These are phyloP conservation scores for Plasmodiophora brassicae DNA, from an alignment of 208 protist genomes.

Conservation along the genomic window DNA sequence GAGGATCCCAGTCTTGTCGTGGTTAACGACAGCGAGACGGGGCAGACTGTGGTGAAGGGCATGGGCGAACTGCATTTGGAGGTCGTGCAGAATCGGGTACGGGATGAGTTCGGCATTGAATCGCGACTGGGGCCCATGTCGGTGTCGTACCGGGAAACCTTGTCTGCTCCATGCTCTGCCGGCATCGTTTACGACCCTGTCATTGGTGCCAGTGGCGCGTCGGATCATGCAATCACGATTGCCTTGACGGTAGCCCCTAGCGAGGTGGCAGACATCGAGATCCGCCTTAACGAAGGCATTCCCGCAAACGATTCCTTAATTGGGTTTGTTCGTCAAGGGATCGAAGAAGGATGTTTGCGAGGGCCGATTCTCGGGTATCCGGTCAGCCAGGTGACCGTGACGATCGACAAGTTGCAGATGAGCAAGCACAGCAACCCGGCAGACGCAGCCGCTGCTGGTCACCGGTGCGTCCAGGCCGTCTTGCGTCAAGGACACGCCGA, in stretches of 20 bases:
- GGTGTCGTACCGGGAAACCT: neutral
- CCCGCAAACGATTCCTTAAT: too few species aligned
- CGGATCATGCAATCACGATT: neutral
- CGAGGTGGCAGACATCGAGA: neutral
- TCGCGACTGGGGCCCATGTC: neutral
- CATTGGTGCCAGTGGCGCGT: neutral
- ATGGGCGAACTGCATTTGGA: constrained; percentile 56
- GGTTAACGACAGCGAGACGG: constrained; percentile 8
- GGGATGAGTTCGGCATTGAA: constrained; percentile 10
- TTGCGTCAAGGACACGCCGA: neutral
- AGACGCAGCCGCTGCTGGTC: neutral
- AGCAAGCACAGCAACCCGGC: neutral
- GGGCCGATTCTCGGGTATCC: neutral
- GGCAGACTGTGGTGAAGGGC: constrained; percentile 46
- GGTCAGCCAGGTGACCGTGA: neutral
- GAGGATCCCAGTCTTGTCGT: constrained; percentile 51
- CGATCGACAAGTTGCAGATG: neutral
- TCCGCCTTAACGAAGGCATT: neutral
- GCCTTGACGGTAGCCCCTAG: neutral
- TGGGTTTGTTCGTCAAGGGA: too few species aligned
- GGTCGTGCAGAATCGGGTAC: constrained; percentile 48
- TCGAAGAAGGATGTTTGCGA: too few species aligned
- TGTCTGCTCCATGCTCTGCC: too few species aligned
- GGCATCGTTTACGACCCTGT: neutral
- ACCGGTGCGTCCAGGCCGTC: neutral